Conservation (phyloP, 108 stramenopile species). For the Nitzschia sp. region DNA sequence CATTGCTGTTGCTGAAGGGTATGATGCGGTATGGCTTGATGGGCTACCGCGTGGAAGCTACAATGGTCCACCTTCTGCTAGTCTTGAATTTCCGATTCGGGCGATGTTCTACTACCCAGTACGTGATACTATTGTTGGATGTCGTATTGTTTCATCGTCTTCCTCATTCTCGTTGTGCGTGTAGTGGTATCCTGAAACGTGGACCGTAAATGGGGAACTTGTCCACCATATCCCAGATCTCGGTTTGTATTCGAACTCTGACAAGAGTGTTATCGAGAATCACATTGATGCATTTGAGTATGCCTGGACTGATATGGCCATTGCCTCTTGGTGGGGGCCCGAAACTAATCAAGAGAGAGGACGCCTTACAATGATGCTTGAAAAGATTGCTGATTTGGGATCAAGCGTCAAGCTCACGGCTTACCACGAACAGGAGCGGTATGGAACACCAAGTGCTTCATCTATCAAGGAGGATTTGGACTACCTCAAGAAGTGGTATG, state of each 20-base stretch:
- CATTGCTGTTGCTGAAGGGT: constrained; percentile 24
- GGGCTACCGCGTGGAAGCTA: constrained; percentile 27
- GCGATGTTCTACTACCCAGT: constrained; percentile 39
- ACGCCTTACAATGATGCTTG: constrained; percentile 18
- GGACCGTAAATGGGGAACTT: constrained; percentile 26
- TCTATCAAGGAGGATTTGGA: constrained; percentile 27
- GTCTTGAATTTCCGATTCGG: constrained; percentile 23
- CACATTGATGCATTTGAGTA: constrained; percentile 34
- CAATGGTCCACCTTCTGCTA: constrained; percentile 15
- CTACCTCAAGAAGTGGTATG: constrained; percentile 45
- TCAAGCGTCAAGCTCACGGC: constrained; percentile 32
- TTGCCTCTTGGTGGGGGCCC: constrained; percentile 34
- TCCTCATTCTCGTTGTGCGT: background rate
- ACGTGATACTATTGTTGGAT: constrained; percentile 2
- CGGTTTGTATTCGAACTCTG: constrained; percentile 16
- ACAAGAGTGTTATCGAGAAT: constrained; percentile 1
- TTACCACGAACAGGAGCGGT: constrained; percentile 32
- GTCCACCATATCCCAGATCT: constrained; percentile 19
- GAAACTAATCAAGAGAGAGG: constrained; percentile 26
- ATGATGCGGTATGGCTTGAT: constrained; percentile 27
- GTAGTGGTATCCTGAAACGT: constrained; percentile 38
- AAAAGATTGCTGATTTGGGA: constrained; percentile 1
- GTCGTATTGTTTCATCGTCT: background rate
- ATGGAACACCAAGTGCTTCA: background rate
- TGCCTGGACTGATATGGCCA: constrained; percentile 19